Percentiles rank a stretch among this genome's conserved stretches.
Conservation (phyloP, 192 early-diverging fungal genomes). For the Coemansia sp. region DNA sequence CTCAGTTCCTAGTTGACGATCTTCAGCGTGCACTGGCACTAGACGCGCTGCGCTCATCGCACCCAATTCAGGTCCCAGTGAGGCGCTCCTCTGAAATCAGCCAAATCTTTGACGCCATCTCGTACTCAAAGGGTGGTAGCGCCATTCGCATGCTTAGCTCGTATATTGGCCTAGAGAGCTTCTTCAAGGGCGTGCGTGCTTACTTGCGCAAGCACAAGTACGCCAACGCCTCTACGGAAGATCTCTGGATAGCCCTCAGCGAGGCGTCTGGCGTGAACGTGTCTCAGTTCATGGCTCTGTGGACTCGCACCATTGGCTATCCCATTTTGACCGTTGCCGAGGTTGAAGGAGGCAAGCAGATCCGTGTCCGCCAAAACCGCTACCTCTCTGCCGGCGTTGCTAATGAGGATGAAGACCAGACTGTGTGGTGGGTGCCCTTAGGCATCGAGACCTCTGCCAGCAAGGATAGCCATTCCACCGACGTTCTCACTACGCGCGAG, state of each 20-base stretch:
- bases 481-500: constrained; percentile 50
- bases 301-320: constrained; percentile 86
- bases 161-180: constrained; percentile 66
- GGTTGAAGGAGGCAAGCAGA: constrained; percentile 34
- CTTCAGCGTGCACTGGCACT: constrained; percentile 73
- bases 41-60: constrained; percentile 81
- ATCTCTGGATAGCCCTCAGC: constrained; percentile 83
- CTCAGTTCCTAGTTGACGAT: constrained; percentile 75
- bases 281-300: constrained; percentile 76
- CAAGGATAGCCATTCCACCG: constrained; percentile 16
- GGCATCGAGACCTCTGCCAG: constrained; percentile 52
- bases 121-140: constrained; percentile 85
- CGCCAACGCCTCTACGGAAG: constrained; percentile 80
- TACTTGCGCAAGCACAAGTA: constrained; percentile 85
- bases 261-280: constrained; percentile 81
- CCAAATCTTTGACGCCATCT: constrained; percentile 96
- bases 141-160: constrained; percentile 92
- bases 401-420: constrained; percentile 71
- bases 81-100: constrained; percentile 80
- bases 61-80: constrained; percentile 91
- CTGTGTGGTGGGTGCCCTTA: constrained; percentile 86
- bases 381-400: constrained; percentile 78
- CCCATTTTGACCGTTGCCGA: constrained; percentile 74
- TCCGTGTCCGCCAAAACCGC: constrained; percentile 75
- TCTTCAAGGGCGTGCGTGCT: constrained; percentile 66